Base-by-base conservation (phyloP, 805 yeast species). In the Sugiyamaella marilandica region DNA sequence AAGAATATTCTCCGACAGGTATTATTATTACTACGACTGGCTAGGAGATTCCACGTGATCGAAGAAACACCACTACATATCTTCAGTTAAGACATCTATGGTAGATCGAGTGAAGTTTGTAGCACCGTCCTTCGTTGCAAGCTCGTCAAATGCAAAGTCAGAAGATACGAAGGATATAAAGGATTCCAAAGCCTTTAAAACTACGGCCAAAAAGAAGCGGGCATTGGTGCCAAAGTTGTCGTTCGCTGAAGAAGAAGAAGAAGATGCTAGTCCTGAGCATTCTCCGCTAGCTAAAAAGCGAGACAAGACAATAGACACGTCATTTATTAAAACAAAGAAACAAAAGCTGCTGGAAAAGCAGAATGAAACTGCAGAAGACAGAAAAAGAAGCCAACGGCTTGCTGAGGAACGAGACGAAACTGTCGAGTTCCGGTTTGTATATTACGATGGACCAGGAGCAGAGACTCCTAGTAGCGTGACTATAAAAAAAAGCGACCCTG, bases 401-500 rank as follows among this genome's bases (percentile, higher is more conserved):
- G 16, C 37, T 14, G 37, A 13, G 16, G 57, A 55, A 39, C 56
- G 54, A 24, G 48, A 61, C 21, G 58, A 57, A 41, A 36, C 45
- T 18, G 52, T 63, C 2, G 53, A 43, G 24, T 36, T 64, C 26
- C 53, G 49, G 34, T 65, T 65, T 54, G 49, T 51, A 9, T 64
- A 55, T 37, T 65, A 49, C 26, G 66, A 65, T 31, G 67, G 65
- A 9, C 59, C 56, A 1, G 47, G 49, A 18, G 45, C 31, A 21
- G 41, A 34, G 14, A 49, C 56, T 1, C 59, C 62, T 5, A 57
- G 56, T 21, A 26, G 44, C 10, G 59, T 65, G 13, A 50, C 57
- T 2, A 53, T 63, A 16, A 58, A 55, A 34, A 54, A 59, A 35
- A 66, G 67, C 3, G 68, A 64, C 36, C 65, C 61, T 18, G 52